phyloP scores from a whole-genome alignment of 495 filamentous ascomycete species.

The Podospora sp. region DNA sequence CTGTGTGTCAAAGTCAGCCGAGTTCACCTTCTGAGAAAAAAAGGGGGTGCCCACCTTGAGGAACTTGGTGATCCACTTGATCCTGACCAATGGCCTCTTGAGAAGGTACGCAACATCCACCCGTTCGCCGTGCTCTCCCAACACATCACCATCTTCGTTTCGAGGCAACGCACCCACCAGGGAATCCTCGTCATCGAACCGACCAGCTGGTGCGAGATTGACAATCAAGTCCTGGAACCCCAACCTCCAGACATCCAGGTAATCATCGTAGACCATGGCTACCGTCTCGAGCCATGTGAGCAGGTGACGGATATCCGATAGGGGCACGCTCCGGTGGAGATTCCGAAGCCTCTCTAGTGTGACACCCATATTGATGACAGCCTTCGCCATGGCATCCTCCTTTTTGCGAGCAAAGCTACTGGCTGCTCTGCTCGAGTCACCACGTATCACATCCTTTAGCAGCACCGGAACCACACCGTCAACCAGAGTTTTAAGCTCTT shows the following conservation, averaged over 20 bases:
- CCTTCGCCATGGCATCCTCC: slow-evolving; percentile 64
- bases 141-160: slow-evolving; percentile 76
- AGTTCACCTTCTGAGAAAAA: not conserved
- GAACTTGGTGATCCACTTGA: slow-evolving; percentile 86
- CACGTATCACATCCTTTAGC: slow-evolving; percentile 76
- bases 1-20: slow-evolving; percentile 26
- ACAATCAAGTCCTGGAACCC: slow-evolving; percentile 96
- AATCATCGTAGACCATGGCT: slow-evolving; percentile 79
- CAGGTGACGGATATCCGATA: slow-evolving; percentile 66
- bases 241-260: slow-evolving; percentile 86
- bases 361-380: slow-evolving; percentile 94
- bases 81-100: slow-evolving; percentile 81
- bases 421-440: slow-evolving; percentile 50
- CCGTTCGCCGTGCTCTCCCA: slow-evolving; percentile 78
- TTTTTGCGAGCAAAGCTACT: slow-evolving; percentile 58
- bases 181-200: slow-evolving; percentile 53
- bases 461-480: slow-evolving; percentile 96
- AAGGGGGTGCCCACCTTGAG: slow-evolving; percentile 60
- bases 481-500: slow-evolving; percentile 89
- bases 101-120: slow-evolving; percentile 94
- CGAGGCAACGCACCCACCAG: slow-evolving; percentile 71
- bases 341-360: slow-evolving; percentile 80
- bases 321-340: slow-evolving; percentile 76
- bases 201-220: slow-evolving; percentile 74
- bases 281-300: slow-evolving; percentile 79